phyloP scores from a whole-genome alignment of 176 grass and related monocot genomes.

The Bolboschoenus planiculmis region DNA sequence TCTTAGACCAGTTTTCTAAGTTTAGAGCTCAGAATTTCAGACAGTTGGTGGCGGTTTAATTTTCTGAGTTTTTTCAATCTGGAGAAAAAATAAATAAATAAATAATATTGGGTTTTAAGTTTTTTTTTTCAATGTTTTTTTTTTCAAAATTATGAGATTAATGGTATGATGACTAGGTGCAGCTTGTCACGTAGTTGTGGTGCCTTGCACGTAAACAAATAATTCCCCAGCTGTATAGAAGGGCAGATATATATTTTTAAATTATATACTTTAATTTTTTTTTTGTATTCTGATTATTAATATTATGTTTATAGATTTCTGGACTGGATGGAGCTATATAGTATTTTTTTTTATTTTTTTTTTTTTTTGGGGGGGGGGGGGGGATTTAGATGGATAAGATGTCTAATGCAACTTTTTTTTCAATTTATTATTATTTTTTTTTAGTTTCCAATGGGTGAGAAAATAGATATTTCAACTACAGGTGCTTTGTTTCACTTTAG shows the following conservation, averaged over 20 bases:
- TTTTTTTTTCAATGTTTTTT: neutral
- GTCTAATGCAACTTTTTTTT: neutral
- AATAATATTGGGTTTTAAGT: neutral
- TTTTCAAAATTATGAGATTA: neutral
- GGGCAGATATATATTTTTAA: neutral
- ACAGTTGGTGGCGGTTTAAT: conserved; percentile 16
- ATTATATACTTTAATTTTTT: neutral
- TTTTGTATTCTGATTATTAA: neutral
- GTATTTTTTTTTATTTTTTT: neutral
- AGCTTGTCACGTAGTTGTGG: conserved; percentile 30
- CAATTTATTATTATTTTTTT: neutral
- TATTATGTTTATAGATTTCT: neutral
- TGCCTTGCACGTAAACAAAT: conserved; percentile 22
- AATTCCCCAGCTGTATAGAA: conserved; percentile 8
- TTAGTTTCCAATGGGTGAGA: neutral
- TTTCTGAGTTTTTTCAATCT: neutral
- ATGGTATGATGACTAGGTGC: conserved; percentile 15
- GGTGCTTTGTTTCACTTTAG: neutral
- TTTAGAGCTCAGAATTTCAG: conserved; percentile 22
- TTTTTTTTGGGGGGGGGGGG: no score
- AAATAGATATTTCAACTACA: neutral
- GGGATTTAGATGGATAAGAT: conserved; percentile 9
- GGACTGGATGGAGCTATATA: neutral
- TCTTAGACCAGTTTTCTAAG: conserved; percentile 16
- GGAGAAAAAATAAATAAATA: neutral